These are phyloP conservation scores for Noccaea bulbosa DNA, from an alignment of 345 rosid genomes.

Conservation along the genomic window DNA sequence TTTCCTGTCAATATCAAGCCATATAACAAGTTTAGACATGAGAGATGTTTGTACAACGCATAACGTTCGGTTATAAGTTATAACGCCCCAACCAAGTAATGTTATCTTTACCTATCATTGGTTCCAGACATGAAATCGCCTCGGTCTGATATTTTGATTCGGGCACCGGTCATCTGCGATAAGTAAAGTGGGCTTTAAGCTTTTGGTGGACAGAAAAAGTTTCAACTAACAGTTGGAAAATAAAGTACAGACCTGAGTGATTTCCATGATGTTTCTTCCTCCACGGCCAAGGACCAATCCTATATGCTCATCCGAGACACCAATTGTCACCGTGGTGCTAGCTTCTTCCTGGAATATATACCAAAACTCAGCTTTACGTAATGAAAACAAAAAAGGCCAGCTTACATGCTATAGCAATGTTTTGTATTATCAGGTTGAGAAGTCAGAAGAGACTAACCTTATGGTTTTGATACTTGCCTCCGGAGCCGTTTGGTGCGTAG, in stretches of 20 bases:
- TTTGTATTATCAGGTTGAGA: neutral
- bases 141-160: conserved; percentile 91
- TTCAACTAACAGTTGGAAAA: neutral
- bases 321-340: conserved; percentile 72
- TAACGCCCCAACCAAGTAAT: neutral
- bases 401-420: conserved; percentile 6
- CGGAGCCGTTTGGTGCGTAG: conserved; percentile 76
- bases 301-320: conserved; percentile 88
- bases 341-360: conserved; percentile 71
- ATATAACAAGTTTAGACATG: conserved; percentile 27
- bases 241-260: conserved; percentile 72
- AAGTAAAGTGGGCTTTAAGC: conserved; percentile 18
- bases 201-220: neutral
- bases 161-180: conserved; percentile 86
- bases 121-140: conserved; percentile 98
- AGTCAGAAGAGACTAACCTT: conserved; percentile 68
- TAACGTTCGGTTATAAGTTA: neutral
- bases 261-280: conserved; percentile 94
- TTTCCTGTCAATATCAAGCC: conserved; percentile 61
- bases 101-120: conserved; percentile 63
- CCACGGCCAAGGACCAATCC: conserved; percentile 99
- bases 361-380: conserved; percentile 20
- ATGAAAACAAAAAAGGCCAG: conserved; percentile 13
- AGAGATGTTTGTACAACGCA: conserved; percentile 14
- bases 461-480: conserved; percentile 77